Conservation (phyloP, 2,329 filamentous ascomycete species). For the Apiospora malaysiana region DNA sequence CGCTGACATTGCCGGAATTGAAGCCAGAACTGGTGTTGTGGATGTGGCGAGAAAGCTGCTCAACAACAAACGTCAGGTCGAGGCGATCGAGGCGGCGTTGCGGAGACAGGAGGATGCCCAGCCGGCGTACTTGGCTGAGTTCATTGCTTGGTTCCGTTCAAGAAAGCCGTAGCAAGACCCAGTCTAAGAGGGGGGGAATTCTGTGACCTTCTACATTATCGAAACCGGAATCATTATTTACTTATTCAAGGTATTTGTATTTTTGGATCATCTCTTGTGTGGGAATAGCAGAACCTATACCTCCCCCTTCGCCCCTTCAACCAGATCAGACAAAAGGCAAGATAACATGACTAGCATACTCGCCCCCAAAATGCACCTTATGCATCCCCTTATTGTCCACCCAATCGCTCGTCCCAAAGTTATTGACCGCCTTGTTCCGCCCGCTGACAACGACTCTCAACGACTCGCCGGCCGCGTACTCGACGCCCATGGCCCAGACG, state of each 20-base stretch:
- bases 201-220: no score
- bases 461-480: constrained; percentile 36
- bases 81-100: not conserved
- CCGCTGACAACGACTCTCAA: constrained; percentile 34
- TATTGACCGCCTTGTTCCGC: constrained; percentile 29
- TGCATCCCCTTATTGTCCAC: constrained; percentile 31
- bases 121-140: not conserved
- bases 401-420: constrained; percentile 25
- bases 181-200: no score
- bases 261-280: no score
- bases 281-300: no score
- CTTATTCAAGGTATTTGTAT: no score
- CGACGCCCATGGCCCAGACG: constrained; percentile 38
- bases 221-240: no score
- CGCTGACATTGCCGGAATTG: not conserved
- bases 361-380: constrained; percentile 31
- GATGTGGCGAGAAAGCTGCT: not conserved
- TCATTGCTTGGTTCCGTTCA: not conserved
- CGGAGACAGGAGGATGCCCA: not conserved
- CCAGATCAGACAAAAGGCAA: constrained; percentile 23
- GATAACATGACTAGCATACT: constrained; percentile 31
- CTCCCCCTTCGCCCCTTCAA: no score
- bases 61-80: not conserved
- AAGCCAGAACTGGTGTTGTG: not conserved
- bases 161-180: no score